Evolutionary conservation across 257 asterid species (phyloP), one percentile per base, ranked within the genome.

Genomic region (Solanum chmielewskii): DNA sequence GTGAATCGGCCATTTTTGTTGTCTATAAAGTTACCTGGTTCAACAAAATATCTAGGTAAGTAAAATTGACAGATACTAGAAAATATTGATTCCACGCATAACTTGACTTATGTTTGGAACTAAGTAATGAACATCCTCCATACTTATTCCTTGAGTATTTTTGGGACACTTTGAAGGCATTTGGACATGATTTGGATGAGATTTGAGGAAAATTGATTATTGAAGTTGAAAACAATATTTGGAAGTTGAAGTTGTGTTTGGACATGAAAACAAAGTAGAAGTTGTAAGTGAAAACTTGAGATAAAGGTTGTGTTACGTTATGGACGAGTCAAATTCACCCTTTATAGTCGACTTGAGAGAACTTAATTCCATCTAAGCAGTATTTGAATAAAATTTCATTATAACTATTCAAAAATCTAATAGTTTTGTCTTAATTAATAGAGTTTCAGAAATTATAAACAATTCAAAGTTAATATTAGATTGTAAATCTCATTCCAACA

Each of bases 1-100:
- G 89, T 31, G 86, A 83, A 37, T 85, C 83, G 6, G 52, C 87
- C 89, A 87, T 87, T 64, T 70, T 70, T 69, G 70, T 49, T n/a
- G 35, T 70, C 31, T 70, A 21, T 59, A 23, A 78, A 44, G 66
- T 33, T 83, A 70, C 31, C 82, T 29, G 85, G 29, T 68, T 35
- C 84, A 66, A 68, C 77, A 87, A 47, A 78, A 68, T 59, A 18
- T 64, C 64, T 41, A 29, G 42, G 73, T 42, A 62, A 86, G 86
- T 35, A 37, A 86, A 66, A 33, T 56, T 73, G 64, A 69, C 23
- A 18, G n/a, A 78, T 25, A 29, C 2, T 13, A 44, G 64, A 78
- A 44, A 25, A 44, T 15, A 44, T 44, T 25, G 84, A 33, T 77
- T 25, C 39, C 15, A 15, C 5, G 11, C 41, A 45, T 78, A 78